Evolutionary conservation across 78 protist genomes (phyloP).

Genomic region (Dictyostelium brefeldianum): DNA sequence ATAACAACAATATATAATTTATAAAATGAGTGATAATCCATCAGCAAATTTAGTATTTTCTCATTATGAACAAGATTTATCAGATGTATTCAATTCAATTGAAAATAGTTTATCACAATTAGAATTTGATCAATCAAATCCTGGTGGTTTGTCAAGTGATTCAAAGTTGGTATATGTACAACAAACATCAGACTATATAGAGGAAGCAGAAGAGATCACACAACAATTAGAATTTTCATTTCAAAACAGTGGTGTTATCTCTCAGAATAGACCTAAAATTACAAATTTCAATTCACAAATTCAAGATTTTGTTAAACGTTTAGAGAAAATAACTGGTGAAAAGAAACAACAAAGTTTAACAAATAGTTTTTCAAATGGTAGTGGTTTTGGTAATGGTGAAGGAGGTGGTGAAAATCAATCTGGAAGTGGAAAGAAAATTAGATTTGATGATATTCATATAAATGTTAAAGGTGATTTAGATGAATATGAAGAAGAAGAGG

Average conservation of each 20-base stretch:
- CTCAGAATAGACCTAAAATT: conserved; percentile 39
- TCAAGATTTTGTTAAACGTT: background rate
- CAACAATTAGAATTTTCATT: conserved; percentile 78
- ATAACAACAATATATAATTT: background rate
- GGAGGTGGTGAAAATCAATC: background rate
- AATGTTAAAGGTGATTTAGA: conserved; percentile 47
- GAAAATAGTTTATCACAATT: conserved; percentile 1
- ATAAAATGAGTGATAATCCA: conserved; percentile 24
- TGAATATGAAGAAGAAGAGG: conserved; percentile 59
- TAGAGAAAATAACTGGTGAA: conserved; percentile 10
- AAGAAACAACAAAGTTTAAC: background rate
- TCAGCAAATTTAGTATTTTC: background rate
- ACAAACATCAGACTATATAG: conserved; percentile 32
- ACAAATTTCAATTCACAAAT: conserved; percentile 16
- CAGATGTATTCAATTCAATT: conserved; percentile 7
- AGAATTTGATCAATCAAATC: background rate
- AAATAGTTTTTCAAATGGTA: background rate
- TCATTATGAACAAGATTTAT: conserved; percentile 63
- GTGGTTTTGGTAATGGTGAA: background rate
- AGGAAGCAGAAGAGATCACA: conserved; percentile 52
- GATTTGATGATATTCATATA: conserved; percentile 30
- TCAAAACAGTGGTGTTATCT: conserved; percentile 60
- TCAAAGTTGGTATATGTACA: conserved; percentile 22
- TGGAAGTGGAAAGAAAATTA: conserved; percentile 5
- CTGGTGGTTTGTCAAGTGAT: conserved; percentile 6